phyloP scores from a whole-genome alignment of 768 basidiomycete species.

The Suillus americanus region DNA sequence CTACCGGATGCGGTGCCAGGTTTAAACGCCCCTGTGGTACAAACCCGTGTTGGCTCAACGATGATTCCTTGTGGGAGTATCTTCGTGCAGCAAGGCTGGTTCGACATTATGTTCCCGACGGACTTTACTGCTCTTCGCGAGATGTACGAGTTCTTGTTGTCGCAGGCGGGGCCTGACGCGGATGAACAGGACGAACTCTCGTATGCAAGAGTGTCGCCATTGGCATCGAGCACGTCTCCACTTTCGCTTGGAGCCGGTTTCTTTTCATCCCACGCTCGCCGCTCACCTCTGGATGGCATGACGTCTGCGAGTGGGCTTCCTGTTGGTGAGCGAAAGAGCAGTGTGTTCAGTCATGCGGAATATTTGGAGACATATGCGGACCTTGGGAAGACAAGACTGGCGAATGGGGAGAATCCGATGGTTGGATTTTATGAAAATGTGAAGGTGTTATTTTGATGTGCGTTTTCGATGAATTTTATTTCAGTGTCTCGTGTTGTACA shows the following conservation, averaged over 20 bases:
- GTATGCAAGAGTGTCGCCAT: constrained; percentile 48
- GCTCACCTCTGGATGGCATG: constrained; percentile 69
- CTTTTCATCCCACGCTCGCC: constrained; percentile 60
- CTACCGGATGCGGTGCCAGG: constrained; percentile 79
- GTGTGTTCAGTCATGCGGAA: constrained; percentile 84
- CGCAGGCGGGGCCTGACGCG: constrained; percentile 38
- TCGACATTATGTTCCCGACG: constrained; percentile 99
- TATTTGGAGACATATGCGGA: constrained; percentile 88
- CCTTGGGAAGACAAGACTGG: constrained; percentile 63
- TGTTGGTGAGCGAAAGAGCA: constrained; percentile 77
- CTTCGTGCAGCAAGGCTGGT: constrained; percentile 92
- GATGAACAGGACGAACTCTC: constrained; percentile 21
- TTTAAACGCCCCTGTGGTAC: constrained; percentile 84
- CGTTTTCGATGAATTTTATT: neutral
- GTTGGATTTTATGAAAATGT: constrained; percentile 91
- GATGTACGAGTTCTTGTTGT: constrained; percentile 86
- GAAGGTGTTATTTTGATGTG: constrained; percentile 77
- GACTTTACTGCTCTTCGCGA: constrained; percentile 81
- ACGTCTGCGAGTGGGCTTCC: constrained; percentile 74
- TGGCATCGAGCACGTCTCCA: constrained; percentile 48
- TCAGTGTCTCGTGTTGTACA: neutral
- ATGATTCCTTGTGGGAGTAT: constrained; percentile 90
- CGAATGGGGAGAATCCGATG: constrained; percentile 87
- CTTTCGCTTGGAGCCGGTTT: constrained; percentile 59
- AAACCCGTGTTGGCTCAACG: constrained; percentile 82